Percentiles rank a stretch among this genome's conserved stretches.
These are phyloP conservation scores for Melampsora larici-populina DNA, from an alignment of 1,284 basidiomycete genomes.

Conservation along the genomic window DNA sequence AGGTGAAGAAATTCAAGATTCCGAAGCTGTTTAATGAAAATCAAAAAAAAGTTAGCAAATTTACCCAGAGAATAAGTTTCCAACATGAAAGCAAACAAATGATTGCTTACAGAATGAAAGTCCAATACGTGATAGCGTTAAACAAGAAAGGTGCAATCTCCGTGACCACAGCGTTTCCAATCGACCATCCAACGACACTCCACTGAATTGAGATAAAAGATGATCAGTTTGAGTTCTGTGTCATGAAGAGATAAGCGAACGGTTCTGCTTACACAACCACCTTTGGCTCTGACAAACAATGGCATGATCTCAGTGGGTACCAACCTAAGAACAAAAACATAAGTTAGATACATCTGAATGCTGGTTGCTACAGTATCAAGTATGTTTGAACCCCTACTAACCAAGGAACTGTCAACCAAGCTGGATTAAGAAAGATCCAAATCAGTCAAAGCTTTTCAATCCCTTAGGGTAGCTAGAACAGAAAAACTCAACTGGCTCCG, in stretches of 20 bases:
- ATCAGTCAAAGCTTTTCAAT: background rate
- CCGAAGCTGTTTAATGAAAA: slow-evolving; percentile 22
- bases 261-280: slow-evolving; percentile 22
- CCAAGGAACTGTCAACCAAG: slow-evolving; percentile 44
- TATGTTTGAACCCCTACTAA: background rate
- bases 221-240: background rate
- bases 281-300: slow-evolving; percentile 35
- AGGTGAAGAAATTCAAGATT: slow-evolving; percentile 38
- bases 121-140: slow-evolving; percentile 43
- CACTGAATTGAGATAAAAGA: slow-evolving; percentile 10
- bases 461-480: background rate
- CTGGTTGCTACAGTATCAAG: no score
- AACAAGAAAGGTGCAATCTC: slow-evolving; percentile 40
- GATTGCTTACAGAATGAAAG: slow-evolving; percentile 38
- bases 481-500: slow-evolving; percentile 27
- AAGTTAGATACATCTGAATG: no score
- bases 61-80: background rate
- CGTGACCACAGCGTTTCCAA: slow-evolving; percentile 38
- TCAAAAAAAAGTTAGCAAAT: background rate
- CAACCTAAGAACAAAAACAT: no score
- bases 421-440: background rate
- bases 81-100: background rate
- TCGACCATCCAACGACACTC: slow-evolving; percentile 43
- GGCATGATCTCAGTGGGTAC: slow-evolving; percentile 44
- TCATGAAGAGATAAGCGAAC: background rate